These are phyloP conservation scores for Euphorbia corollata DNA, from an alignment of 441 rosid species.

Conservation along the genomic window DNA sequence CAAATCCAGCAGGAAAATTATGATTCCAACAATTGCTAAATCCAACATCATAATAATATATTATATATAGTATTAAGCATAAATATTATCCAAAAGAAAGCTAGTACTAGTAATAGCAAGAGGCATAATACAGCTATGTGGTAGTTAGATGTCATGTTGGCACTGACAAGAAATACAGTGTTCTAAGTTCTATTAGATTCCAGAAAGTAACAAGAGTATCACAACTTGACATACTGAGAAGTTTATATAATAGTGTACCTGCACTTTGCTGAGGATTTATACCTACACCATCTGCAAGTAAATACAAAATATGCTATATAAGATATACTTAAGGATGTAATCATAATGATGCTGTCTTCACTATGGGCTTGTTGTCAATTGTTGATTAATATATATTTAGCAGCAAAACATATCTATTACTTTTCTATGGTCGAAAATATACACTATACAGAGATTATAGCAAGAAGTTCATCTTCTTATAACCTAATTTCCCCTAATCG, in stretches of 20 bases:
- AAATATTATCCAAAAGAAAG: not conserved
- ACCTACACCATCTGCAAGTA: conserved; percentile 65
- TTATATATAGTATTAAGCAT: not conserved
- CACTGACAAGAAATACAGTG: not conserved
- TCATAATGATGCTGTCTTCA: not conserved
- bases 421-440: no score
- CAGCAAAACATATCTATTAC: no score
- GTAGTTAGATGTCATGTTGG: not conserved
- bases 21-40: not conserved
- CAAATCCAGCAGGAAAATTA: not conserved
- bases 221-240: not conserved
- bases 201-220: conserved; percentile 3
- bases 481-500: no score
- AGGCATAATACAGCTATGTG: not conserved
- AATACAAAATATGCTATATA: conserved; percentile 7
- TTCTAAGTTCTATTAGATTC: not conserved
- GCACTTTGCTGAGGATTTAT: conserved; percentile 88
- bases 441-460: no score
- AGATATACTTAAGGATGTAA: not conserved
- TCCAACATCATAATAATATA: not conserved
- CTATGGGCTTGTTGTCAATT: not conserved
- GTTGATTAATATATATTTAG: not conserved
- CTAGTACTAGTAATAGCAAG: not conserved
- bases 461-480: no score
- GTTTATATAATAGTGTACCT: conserved; percentile 30